Conservation (phyloP, 23 red algal genomes). For the Gracilaria domingensis region DNA sequence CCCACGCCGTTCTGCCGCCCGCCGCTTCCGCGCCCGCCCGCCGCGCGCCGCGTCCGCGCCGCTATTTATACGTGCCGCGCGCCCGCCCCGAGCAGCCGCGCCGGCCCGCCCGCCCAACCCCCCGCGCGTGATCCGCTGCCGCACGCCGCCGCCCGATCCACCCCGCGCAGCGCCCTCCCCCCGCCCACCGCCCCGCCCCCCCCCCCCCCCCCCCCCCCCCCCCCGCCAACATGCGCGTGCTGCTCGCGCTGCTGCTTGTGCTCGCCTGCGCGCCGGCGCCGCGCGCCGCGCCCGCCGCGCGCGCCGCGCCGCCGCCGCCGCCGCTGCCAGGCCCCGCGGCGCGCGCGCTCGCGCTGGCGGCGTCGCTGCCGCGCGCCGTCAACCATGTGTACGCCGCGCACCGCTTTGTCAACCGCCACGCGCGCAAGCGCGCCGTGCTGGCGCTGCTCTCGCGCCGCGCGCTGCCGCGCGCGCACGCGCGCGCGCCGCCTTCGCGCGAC, state of each 20-base stretch:
- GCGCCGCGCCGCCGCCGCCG: neutral
- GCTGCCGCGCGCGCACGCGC: neutral
- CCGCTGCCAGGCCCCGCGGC: neutral
- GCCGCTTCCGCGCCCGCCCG: neutral
- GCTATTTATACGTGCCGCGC: neutral
- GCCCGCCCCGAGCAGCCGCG: neutral
- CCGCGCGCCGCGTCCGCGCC: neutral
- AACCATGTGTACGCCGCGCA: neutral
- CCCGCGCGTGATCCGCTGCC: neutral
- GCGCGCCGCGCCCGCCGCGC: neutral
- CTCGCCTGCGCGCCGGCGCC: too few relatives aligned
- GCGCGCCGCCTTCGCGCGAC: neutral
- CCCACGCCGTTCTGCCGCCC: neutral
- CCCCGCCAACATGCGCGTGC: neutral
- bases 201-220: too few relatives aligned
- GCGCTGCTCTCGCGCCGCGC: neutral
- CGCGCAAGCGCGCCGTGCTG: neutral
- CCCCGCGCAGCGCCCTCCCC: too few relatives aligned
- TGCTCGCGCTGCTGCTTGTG: too few relatives aligned
- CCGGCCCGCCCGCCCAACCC: neutral
- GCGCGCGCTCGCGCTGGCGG: neutral
- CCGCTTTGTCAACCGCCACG: neutral
- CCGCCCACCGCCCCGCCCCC: neutral
- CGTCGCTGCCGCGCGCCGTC: conserved; percentile 13
- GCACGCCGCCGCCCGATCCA: neutral